Conservation (phyloP, 2,329 filamentous ascomycete species). For the Tolypocladium pustulatum region DNA sequence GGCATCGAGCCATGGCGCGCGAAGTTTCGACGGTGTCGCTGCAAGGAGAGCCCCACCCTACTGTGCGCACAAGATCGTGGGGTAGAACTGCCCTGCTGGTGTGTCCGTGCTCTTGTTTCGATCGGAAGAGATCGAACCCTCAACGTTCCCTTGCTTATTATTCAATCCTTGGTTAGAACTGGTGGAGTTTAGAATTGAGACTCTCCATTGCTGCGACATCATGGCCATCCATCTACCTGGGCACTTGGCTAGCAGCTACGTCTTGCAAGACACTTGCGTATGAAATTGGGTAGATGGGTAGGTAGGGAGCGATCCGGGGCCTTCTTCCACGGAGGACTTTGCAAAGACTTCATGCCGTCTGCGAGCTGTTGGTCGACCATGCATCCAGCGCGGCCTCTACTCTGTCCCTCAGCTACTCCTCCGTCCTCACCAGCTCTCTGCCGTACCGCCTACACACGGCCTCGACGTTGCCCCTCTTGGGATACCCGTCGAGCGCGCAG, state of each 20-base stretch:
- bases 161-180: neutral
- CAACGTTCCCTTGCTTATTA: too few species aligned
- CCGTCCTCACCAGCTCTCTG: constrained; percentile 30
- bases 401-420: constrained; percentile 27
- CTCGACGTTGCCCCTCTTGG: constrained; percentile 51
- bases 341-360: neutral
- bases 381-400: constrained; percentile 20
- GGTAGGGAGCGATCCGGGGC: too few species aligned
- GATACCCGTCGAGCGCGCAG: constrained; percentile 39
- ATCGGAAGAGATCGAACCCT: neutral
- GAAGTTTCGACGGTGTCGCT: neutral
- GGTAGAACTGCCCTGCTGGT: too few species aligned
- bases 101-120: neutral
- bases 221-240: neutral
- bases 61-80: neutral
- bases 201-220: neutral
- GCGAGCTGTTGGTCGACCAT: neutral
- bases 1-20: neutral
- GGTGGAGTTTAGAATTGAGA: neutral
- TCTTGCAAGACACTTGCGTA: neutral
- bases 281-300: too few species aligned
- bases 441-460: constrained; percentile 40
- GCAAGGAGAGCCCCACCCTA: neutral
- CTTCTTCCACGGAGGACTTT: too few species aligned
- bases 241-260: neutral